These are phyloP conservation scores for Clitopilus hobsonii DNA, from an alignment of 768 basidiomycete genomes.

Conservation along the genomic window DNA sequence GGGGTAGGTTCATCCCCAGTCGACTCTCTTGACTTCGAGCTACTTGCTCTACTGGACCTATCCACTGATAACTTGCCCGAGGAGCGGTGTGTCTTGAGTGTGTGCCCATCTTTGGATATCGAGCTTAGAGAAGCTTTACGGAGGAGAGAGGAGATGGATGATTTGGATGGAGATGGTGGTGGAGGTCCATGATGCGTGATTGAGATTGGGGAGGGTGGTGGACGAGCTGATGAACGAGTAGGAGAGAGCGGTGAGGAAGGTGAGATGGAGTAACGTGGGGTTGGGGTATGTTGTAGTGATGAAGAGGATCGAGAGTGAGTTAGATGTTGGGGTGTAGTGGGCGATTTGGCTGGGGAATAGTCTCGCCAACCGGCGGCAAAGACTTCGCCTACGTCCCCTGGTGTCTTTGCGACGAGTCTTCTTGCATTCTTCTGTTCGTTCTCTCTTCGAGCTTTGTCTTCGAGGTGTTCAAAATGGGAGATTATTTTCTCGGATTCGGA, in stretches of 20 bases:
- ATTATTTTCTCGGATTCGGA: not conserved
- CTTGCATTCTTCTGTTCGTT: not conserved
- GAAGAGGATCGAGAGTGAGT: not conserved
- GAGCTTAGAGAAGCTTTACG: not conserved
- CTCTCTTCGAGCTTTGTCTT: not conserved
- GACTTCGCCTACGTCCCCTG: not conserved
- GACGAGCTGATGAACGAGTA: not conserved
- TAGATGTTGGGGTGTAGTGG: not conserved
- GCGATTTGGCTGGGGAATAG: not conserved
- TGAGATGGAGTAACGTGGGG: not conserved
- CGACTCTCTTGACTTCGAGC: not conserved
- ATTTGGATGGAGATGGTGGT: not conserved
- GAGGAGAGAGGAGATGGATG: not conserved
- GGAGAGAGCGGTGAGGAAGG: not conserved
- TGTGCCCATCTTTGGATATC: not conserved
- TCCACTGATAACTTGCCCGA: not conserved
- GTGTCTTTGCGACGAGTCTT: not conserved
- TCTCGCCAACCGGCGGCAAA: not conserved
- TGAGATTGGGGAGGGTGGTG: not conserved
- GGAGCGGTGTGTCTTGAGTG: not conserved
- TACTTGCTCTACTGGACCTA: not conserved
- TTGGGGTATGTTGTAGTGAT: not conserved
- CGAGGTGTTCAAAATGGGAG: not conserved
- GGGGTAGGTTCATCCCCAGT: not conserved
- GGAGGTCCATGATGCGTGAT: not conserved